Evolutionary conservation across 1,284 basidiomycete genomes (phyloP).

Genomic region (Veloboletus limbatus): DNA sequence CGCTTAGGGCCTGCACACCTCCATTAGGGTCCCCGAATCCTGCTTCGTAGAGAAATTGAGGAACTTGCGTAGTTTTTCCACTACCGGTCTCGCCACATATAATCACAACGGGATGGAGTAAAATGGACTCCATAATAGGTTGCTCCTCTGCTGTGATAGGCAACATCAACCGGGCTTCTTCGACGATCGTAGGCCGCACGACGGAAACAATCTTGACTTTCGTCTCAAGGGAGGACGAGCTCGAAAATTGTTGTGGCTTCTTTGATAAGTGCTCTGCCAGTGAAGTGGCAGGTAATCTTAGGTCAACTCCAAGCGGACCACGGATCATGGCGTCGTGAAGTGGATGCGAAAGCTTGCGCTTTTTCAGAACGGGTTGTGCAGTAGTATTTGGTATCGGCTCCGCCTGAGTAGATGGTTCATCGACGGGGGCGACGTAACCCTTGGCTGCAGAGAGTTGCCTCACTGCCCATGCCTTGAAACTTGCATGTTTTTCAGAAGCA

Average conservation of each 20-base stretch:
- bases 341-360: slow-evolving; percentile 39
- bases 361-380: slow-evolving; percentile 38
- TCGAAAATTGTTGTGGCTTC: slow-evolving; percentile 19
- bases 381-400: slow-evolving; percentile 19
- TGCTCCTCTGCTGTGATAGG: slow-evolving; percentile 96
- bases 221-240: slow-evolving; percentile 18
- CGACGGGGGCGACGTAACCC: slow-evolving; percentile 37
- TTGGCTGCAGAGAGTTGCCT: slow-evolving; percentile 67
- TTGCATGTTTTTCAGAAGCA: slow-evolving; percentile 38
- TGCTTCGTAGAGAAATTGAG: slow-evolving; percentile 96
- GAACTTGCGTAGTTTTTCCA: slow-evolving; percentile 98
- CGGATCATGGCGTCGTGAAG: slow-evolving; percentile 44
- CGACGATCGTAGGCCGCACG: slow-evolving; percentile 69
- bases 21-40: slow-evolving; percentile 85
- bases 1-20: slow-evolving; percentile 46
- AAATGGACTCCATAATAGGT: slow-evolving; percentile 87
- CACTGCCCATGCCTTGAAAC: slow-evolving; percentile 86
- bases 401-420: slow-evolving; percentile 4
- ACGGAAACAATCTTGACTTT: slow-evolving; percentile 56
- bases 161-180: slow-evolving; percentile 75
- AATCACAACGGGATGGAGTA: slow-evolving; percentile 86
- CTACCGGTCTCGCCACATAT: slow-evolving; percentile 98
- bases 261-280: slow-evolving; percentile 52
- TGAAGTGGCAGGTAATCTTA: slow-evolving; percentile 59
- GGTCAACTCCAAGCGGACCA: slow-evolving; percentile 66